Evolutionary conservation across 2,329 filamentous ascomycete species (phyloP), one percentile per base, ranked within the genome.

Genomic region (Fusarium sp.): DNA sequence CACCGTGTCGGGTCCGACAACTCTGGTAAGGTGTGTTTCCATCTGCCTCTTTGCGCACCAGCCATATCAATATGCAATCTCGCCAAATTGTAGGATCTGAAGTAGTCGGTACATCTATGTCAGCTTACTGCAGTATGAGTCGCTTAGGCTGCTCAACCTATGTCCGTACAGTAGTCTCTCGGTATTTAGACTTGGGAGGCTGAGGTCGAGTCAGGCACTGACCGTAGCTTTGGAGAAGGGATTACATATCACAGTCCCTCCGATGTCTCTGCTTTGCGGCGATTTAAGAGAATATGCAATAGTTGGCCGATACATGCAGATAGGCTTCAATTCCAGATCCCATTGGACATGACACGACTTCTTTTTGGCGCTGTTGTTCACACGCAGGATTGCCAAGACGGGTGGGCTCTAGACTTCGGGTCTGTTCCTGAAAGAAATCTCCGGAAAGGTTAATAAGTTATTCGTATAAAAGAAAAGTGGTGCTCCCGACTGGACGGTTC

Each of bases 401-500:
- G 57, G 22, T 34, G 34, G 51, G 54, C 55, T 69, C 52, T 30
- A 72, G 20, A 50, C 25, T 65, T 70, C 55, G 49, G 64, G 27
- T 46, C 40, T 59, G 68, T 71, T 69, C 52, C 59, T 69, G 59
- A 49, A 58, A 66, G 54, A 69, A 69, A 62, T 72, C 68, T 70
- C 66, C 64, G 69, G 49, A 24, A 61, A 46, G 55, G 68, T 72
- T 71, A 53, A 53, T 72, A 43, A 53, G 50, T 42, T 53, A 66
- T 72, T 63, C 65, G 56, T 66, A 70, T 72, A 55, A 43, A 20
- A 53, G 24, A 49, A 59, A 66, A 66, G 65, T 53, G 65, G 56
- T 54, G 49, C 69, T 59, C 65, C 72, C 72, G 69, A 59, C 63
- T 63, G 68, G 55, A 59, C 58, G 72, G 72, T 74, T 74, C 71